These are phyloP conservation scores for Hypomontagnella submonticulosa DNA, from an alignment of 495 filamentous ascomycete species.

Conservation along the genomic window DNA sequence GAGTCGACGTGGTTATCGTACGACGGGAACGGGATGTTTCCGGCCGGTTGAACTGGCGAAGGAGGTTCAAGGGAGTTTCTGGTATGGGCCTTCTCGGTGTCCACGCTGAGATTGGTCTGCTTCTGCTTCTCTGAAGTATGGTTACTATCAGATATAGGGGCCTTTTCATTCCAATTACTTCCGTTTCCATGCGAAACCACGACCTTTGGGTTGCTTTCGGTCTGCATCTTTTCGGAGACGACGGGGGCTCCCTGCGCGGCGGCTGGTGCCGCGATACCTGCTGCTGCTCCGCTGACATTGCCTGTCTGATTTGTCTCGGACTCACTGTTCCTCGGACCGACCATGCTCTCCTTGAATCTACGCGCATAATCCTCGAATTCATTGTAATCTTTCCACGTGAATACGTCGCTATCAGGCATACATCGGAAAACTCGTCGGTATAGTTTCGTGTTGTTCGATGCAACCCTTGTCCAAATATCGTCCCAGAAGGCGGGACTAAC, in stretches of 20 bases:
- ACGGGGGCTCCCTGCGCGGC: conserved; percentile 38
- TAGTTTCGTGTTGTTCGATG: conserved; percentile 93
- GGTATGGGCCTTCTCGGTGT: conserved; percentile 36
- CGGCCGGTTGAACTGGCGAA: conserved; percentile 43
- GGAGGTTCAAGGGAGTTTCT: conserved; percentile 39
- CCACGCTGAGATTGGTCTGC: conserved; percentile 14
- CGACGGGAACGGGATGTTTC: conserved; percentile 47
- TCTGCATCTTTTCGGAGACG: conserved; percentile 47
- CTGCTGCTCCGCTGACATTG: conserved; percentile 52
- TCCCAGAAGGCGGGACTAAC: conserved; percentile 84
- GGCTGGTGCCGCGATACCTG: conserved; percentile 36
- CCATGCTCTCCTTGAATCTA: conserved; percentile 77
- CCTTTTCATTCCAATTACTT: conserved; percentile 49
- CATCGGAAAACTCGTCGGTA: conserved; percentile 95
- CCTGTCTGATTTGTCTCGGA: conserved; percentile 45
- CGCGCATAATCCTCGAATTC: conserved; percentile 83
- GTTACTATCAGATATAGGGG: neutral
- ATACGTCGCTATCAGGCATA: conserved; percentile 95
- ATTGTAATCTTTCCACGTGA: conserved; percentile 93
- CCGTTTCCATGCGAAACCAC: conserved; percentile 46
- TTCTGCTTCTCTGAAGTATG: conserved; percentile 23
- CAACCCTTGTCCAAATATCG: conserved; percentile 87
- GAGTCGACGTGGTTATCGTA: conserved; percentile 40
- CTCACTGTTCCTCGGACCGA: conserved; percentile 56
- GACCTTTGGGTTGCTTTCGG: conserved; percentile 49